Evolutionary conservation across 23 red algal species (phyloP).

Genomic region (Gracilaria caudata): DNA sequence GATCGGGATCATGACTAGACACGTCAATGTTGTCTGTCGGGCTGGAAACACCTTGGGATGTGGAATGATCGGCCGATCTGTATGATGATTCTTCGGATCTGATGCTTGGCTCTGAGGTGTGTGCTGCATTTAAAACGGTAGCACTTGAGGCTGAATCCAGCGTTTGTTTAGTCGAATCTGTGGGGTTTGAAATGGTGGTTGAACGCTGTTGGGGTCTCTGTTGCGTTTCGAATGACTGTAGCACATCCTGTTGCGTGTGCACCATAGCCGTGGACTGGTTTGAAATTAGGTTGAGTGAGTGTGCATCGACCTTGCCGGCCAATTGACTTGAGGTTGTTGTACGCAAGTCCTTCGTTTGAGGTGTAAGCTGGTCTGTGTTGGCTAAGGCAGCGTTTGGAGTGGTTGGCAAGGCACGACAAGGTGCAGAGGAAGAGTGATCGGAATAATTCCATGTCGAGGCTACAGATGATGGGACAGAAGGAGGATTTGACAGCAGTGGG

Average conservation of each 20-base stretch:
- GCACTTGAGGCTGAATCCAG: slow-evolving; percentile 5
- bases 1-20: neutral
- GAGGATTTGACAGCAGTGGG: neutral
- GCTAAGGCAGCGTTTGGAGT: slow-evolving; percentile 15
- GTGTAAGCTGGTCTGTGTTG: slow-evolving; percentile 8
- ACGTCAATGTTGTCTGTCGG: neutral
- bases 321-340: slow-evolving; percentile 9
- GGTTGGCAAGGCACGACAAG: neutral
- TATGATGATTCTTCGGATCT: neutral
- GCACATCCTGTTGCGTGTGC: neutral
- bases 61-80: neutral
- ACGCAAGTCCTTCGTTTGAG: neutral
- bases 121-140: neutral
- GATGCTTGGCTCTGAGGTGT: neutral
- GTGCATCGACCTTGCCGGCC: neutral
- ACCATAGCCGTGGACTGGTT: slow-evolving; percentile 11
- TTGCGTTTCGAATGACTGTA: slow-evolving; percentile 2
- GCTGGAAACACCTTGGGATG: neutral
- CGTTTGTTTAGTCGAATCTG: neutral
- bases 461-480: slow-evolving; percentile 36
- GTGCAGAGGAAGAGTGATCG: neutral
- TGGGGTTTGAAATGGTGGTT: neutral
- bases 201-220: neutral
- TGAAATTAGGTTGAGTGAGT: neutral
- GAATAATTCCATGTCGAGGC: slow-evolving; percentile 22